These are phyloP conservation scores for Penicillium lividum DNA, from an alignment of 495 filamentous ascomycete genomes.

Conservation along the genomic window DNA sequence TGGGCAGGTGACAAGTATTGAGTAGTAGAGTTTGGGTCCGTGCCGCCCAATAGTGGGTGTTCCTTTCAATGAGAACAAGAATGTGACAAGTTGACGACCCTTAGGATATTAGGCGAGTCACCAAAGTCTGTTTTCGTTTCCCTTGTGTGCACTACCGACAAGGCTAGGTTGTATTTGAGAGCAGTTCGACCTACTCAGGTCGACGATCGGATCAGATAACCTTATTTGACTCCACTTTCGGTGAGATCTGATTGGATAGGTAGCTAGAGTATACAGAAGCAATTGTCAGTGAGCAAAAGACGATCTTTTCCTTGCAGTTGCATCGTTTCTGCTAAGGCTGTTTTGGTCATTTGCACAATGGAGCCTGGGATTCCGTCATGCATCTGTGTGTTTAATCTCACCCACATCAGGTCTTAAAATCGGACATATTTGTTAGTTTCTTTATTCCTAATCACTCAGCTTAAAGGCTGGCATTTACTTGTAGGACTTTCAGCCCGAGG, in stretches of 20 bases:
- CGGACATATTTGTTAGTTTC: too few species aligned
- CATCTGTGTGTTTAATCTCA: too few species aligned
- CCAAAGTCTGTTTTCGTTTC: not conserved
- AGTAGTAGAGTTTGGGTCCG: not conserved
- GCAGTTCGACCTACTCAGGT: not conserved
- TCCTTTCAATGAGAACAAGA: not conserved
- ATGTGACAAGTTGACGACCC: not conserved
- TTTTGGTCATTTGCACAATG: not conserved
- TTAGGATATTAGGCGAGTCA: not conserved
- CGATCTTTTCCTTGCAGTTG: not conserved
- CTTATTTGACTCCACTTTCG: not conserved
- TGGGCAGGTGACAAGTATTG: too few species aligned
- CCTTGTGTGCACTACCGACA: not conserved
- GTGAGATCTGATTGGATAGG: not conserved
- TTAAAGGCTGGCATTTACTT: too few species aligned
- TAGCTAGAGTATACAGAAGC: not conserved
- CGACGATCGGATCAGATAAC: constrained; percentile 5
- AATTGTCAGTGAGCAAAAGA: not conserved
- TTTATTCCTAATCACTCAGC: too few species aligned
- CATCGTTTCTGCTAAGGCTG: not conserved
- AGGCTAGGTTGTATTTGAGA: not conserved
- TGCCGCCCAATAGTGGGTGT: not conserved
- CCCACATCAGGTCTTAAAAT: too few species aligned
- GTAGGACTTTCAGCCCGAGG: too few species aligned
- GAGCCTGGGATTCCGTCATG: not conserved